Evolutionary conservation across 2,329 filamentous ascomycete genomes (phyloP).

Genomic region (Coniella lustricola): DNA sequence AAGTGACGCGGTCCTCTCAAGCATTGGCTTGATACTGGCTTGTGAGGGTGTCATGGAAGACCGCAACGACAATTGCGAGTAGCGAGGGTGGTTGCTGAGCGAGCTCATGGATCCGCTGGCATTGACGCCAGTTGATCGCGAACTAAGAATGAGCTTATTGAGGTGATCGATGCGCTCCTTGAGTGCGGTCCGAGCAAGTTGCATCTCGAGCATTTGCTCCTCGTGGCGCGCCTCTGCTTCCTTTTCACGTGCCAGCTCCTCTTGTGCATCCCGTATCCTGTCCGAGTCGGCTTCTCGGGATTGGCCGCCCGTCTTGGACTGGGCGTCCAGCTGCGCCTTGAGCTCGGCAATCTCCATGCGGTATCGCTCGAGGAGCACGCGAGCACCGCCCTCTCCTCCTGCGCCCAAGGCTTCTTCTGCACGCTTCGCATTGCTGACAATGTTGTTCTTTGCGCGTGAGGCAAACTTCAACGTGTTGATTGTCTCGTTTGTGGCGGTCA

Average conservation of each 20-base stretch:
- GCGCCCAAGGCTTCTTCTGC: slow-evolving; percentile 80
- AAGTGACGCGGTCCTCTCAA: slow-evolving; percentile 61
- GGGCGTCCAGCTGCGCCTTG: slow-evolving; percentile 71
- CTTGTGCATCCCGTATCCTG: slow-evolving; percentile 55
- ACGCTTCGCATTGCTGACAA: slow-evolving; percentile 92
- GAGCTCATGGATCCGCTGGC: slow-evolving; percentile 63
- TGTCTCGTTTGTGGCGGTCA: slow-evolving; percentile 77
- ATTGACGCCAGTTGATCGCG: slow-evolving; percentile 93
- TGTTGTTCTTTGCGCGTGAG: slow-evolving; percentile 93
- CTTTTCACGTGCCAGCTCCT: slow-evolving; percentile 66
- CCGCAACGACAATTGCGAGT: slow-evolving; percentile 55
- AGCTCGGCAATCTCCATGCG: slow-evolving; percentile 86
- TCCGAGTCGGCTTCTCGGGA: slow-evolving; percentile 58
- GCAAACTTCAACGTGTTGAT: slow-evolving; percentile 96
- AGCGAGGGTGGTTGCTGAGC: slow-evolving; percentile 55
- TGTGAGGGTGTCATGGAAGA: slow-evolving; percentile 58
- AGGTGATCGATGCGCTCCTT: slow-evolving; percentile 97
- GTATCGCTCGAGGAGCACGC: slow-evolving; percentile 86
- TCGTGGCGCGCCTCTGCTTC: slow-evolving; percentile 84
- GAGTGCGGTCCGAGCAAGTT: slow-evolving; percentile 85
- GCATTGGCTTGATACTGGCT: slow-evolving; percentile 35
- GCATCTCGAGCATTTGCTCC: slow-evolving; percentile 98
- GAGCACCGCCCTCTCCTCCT: slow-evolving; percentile 76
- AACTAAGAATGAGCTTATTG: slow-evolving; percentile 89
- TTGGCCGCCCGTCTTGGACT: slow-evolving; percentile 72